Conservation (phyloP, 208 protist genomes). For the Naegleria gruberi region DNA sequence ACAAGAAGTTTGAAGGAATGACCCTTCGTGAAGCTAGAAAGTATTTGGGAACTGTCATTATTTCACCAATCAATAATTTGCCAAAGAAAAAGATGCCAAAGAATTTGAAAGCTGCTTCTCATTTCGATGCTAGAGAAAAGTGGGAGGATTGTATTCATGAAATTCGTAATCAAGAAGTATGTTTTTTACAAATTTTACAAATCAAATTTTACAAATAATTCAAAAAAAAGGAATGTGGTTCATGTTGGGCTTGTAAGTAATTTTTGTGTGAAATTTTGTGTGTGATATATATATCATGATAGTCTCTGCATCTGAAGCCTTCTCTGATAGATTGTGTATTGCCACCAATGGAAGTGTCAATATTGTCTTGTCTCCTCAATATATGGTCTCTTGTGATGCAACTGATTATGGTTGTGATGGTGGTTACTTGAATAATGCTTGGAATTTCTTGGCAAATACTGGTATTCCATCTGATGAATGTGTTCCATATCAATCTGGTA, state of each 20-base stretch:
- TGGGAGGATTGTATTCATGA: constrained; percentile 19
- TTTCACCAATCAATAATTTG: background rate
- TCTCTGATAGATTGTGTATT: constrained; percentile 75
- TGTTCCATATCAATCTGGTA: background rate
- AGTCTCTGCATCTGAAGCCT: constrained; percentile 62
- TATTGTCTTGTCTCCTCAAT: constrained; percentile 36
- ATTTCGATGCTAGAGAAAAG: constrained; percentile 9
- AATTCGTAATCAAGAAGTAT: constrained; percentile 23
- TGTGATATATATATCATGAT: too few species aligned
- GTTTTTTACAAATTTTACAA: too few species aligned
- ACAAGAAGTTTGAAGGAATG: background rate
- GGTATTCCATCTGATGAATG: background rate
- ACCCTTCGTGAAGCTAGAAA: background rate
- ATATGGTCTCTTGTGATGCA: constrained; percentile 58
- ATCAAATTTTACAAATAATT: too few species aligned
- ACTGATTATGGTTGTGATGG: constrained; percentile 58
- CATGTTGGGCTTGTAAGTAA: too few species aligned
- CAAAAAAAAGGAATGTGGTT: too few species aligned
- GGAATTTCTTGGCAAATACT: background rate
- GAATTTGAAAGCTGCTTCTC: background rate
- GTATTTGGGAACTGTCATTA: too few species aligned
- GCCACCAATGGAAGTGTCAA: constrained; percentile 47
- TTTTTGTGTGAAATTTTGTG: too few species aligned
- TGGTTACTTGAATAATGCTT: background rate
- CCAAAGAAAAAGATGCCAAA: background rate